phyloP scores from a whole-genome alignment of 2,329 filamentous ascomycete species.

The Phyllosticta citrichinensis region DNA sequence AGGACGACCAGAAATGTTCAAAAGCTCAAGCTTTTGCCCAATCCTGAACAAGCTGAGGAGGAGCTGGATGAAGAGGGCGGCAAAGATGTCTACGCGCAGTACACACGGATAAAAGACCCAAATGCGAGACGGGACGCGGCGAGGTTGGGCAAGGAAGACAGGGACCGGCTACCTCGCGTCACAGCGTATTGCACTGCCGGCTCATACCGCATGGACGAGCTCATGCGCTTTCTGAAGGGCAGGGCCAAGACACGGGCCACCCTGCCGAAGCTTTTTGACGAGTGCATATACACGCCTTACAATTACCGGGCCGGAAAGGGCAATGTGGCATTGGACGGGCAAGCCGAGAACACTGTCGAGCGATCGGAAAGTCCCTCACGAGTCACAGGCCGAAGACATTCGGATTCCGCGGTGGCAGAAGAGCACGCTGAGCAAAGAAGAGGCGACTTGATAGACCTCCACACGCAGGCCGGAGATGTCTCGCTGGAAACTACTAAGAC shows the following conservation, averaged over 20 bases:
- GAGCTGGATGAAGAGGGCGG: constrained; percentile 77
- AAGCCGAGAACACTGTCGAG: constrained; percentile 24
- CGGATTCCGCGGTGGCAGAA: constrained; percentile 61
- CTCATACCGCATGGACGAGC: constrained; percentile 77
- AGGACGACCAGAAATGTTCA: constrained; percentile 90
- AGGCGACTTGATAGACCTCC: constrained; percentile 56
- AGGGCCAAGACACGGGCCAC: constrained; percentile 66
- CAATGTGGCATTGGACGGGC: background rate
- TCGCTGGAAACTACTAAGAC: constrained; percentile 11
- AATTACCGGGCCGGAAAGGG: constrained; percentile 49
- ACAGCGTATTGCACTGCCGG: constrained; percentile 96
- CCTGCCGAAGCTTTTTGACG: constrained; percentile 86
- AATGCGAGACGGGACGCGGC: constrained; percentile 88
- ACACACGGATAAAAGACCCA: constrained; percentile 94
- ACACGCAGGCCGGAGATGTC: constrained; percentile 28
- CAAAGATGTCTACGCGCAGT: constrained; percentile 93
- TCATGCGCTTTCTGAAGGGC: constrained; percentile 87
- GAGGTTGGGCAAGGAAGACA: constrained; percentile 82
- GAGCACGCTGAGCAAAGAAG: constrained; percentile 46
- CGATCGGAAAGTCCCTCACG: background rate
- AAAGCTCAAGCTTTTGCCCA: constrained; percentile 94
- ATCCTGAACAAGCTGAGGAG: constrained; percentile 72
- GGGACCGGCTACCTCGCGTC: constrained; percentile 75
- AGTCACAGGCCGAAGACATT: constrained; percentile 54
- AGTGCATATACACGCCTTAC: constrained; percentile 95